Conservation (phyloP, 2,329 filamentous ascomycete genomes). For the Cladosporium sp. region DNA sequence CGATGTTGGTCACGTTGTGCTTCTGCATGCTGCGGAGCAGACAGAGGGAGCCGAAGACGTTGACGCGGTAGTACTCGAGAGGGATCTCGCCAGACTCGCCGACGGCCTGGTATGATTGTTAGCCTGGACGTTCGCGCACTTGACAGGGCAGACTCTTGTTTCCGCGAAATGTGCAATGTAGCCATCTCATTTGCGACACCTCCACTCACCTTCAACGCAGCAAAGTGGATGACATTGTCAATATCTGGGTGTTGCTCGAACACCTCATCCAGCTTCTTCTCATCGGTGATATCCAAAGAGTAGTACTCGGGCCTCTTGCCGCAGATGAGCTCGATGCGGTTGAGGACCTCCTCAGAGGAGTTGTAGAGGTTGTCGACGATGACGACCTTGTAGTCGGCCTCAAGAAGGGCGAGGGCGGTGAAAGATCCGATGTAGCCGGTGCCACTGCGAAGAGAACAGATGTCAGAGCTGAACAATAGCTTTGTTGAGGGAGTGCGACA, state of each 20-base stretch:
- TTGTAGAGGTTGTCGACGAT: constrained; percentile 98
- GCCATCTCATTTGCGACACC: constrained; percentile 46
- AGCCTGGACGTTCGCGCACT: background rate
- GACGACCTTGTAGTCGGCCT: constrained; percentile 94
- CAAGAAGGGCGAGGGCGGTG: constrained; percentile 85
- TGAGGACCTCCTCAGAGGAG: constrained; percentile 85
- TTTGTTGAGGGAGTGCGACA: background rate
- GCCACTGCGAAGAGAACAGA: constrained; percentile 60
- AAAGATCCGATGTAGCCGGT: constrained; percentile 99
- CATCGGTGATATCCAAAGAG: constrained; percentile 84
- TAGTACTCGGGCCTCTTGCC: constrained; percentile 86
- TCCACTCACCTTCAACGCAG: constrained; percentile 76
- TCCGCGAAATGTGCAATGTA: background rate
- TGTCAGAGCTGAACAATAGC: constrained; percentile 17
- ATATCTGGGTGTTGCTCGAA: constrained; percentile 89
- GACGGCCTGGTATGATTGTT: constrained; percentile 68
- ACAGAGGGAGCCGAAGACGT: constrained; percentile 87
- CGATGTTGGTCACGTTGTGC: constrained; percentile 92
- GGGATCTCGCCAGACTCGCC: constrained; percentile 93
- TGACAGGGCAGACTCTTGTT: background rate
- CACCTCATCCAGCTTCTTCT: constrained; percentile 78
- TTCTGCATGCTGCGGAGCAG: constrained; percentile 84
- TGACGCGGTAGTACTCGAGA: constrained; percentile 96
- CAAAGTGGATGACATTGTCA: constrained; percentile 98
- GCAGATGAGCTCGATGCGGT: constrained; percentile 91